phyloP scores from a whole-genome alignment of 2,329 filamentous ascomycete genomes.

The Colletotrichum liaoningense region DNA sequence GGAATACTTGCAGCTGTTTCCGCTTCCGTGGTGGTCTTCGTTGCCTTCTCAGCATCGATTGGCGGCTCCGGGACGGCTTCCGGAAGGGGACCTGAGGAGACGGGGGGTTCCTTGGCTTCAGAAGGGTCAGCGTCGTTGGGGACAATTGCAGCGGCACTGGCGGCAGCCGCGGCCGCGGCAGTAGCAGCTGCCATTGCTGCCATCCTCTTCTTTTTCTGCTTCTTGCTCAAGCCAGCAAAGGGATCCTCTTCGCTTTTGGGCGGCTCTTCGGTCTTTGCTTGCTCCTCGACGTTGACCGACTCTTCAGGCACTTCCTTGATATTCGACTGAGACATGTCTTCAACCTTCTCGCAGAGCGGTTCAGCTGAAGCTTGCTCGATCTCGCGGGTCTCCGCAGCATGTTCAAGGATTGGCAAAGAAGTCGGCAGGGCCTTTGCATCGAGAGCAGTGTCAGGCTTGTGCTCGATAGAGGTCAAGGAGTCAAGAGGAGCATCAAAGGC shows the following conservation, averaged over 20 bases:
- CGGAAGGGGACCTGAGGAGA: conserved; percentile 10
- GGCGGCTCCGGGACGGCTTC: neutral
- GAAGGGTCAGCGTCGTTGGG: neutral
- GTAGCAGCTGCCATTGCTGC: neutral
- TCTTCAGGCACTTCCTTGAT: neutral
- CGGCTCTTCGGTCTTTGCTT: neutral
- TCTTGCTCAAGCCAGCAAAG: conserved; percentile 1
- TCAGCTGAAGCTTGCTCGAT: neutral
- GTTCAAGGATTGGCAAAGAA: neutral
- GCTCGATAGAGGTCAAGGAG: neutral
- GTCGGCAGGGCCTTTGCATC: neutral
- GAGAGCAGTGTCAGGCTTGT: neutral
- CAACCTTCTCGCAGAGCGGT: neutral
- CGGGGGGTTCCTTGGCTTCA: neutral
- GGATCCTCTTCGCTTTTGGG: conserved; percentile 37
- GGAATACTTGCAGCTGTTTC: neutral
- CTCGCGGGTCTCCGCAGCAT: neutral
- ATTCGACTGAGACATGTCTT: neutral
- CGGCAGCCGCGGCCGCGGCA: neutral
- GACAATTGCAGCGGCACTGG: neutral
- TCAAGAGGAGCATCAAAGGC: neutral
- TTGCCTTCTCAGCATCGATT: neutral
- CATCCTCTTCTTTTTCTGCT: neutral
- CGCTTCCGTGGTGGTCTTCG: neutral
- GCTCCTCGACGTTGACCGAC: neutral